A percentile compares a stretch with the other conserved stretches of the same genome.
phyloP scores from a whole-genome alignment of 257 asterid species.

The Cruciata laevipes region DNA sequence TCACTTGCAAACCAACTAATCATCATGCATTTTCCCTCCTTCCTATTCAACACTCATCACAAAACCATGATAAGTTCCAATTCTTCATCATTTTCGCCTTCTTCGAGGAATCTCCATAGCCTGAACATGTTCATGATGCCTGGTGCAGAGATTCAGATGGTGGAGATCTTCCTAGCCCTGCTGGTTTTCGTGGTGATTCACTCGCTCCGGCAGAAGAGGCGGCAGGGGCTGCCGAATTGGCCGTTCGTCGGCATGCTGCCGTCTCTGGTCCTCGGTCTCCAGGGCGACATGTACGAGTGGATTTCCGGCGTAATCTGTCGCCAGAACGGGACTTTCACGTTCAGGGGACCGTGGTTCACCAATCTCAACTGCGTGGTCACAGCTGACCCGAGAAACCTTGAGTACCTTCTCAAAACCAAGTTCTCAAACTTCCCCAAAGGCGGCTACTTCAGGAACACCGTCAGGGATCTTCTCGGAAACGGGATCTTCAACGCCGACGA shows the following conservation, averaged over 20 bases:
- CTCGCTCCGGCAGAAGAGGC: slow-evolving; percentile 35
- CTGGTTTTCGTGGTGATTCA: slow-evolving; percentile 45
- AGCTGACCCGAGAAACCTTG: slow-evolving; percentile 68
- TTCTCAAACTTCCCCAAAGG: slow-evolving; percentile 84
- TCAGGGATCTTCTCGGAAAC: slow-evolving; percentile 67
- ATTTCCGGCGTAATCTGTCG: slow-evolving; percentile 39
- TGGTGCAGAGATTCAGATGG: slow-evolving; percentile 44
- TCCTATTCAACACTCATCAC: slow-evolving; percentile 25
- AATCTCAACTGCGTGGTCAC: slow-evolving; percentile 84
- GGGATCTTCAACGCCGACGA: slow-evolving; percentile 85
- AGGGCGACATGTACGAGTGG: slow-evolving; percentile 68
- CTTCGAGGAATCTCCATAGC: slow-evolving; percentile 5
- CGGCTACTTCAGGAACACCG: slow-evolving; percentile 50
- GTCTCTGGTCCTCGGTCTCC: slow-evolving; percentile 53
- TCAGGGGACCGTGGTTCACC: slow-evolving; percentile 77
- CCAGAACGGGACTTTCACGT: slow-evolving; percentile 62
- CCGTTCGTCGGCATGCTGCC: slow-evolving; percentile 90
- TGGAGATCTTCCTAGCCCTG: slow-evolving; percentile 48
- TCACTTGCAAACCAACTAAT: slow-evolving; percentile 24
- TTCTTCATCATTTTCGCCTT: slow-evolving; percentile 5
- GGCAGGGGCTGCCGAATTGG: slow-evolving; percentile 63
- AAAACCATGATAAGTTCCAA: slow-evolving; percentile 17
- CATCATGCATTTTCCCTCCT: slow-evolving; percentile 25
- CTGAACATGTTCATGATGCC: slow-evolving; percentile 25
- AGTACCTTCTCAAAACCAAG: slow-evolving; percentile 70